Evolutionary conservation across 352 stramenopile species (phyloP), one percentile per base, ranked within the genome.

Genomic region (Pilasporangium apinafurcum): DNA sequence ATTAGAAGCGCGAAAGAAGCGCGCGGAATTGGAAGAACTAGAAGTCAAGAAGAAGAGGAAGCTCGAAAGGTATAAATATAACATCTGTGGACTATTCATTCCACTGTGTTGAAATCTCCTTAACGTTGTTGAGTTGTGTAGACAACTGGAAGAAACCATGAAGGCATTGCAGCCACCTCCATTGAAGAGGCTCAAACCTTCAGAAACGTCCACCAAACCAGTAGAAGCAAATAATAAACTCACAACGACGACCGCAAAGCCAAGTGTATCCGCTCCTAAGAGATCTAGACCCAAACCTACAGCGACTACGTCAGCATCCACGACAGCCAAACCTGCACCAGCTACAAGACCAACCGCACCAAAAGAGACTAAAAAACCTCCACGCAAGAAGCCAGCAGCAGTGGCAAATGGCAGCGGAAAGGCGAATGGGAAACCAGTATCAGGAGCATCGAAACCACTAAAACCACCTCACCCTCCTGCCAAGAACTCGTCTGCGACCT

Each of bases 101-200:
- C 0, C 25, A 33, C 20, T 42, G 36, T 42, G 17, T 42, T 24
- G 18, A n/a, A n/a, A n/a, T n/a, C n/a, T n/a, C n/a, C n/a, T 27
- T 42, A 10, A 30, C 20, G 7, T 24, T 28, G 8, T 17, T 42
- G 14, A 16, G 0, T 33, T 17, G 2, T 38, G n/a, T n/a, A 67
- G 61, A 43, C 22, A 48, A 20, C 22, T 53, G 35, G 49, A 66
- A 59, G 53, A 24, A 24, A 29, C 20, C 49, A 33, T 6, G 49
- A 56, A 30, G 33, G 27, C 18, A 35, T 34, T 33, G 45, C 37
- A 24, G 24, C 49, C 70, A 43, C 61, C 55, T 9, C 67, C 62
- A 40, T 28, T 48, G 8, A 80, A 80, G 47, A 68, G 56, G 29
- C 48, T 64, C 21, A 67, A 64, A 37, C 55, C 71, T 28, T 52